phyloP scores from a whole-genome alignment of 352 stramenopile genomes.

The Plasmopara halstedii region DNA sequence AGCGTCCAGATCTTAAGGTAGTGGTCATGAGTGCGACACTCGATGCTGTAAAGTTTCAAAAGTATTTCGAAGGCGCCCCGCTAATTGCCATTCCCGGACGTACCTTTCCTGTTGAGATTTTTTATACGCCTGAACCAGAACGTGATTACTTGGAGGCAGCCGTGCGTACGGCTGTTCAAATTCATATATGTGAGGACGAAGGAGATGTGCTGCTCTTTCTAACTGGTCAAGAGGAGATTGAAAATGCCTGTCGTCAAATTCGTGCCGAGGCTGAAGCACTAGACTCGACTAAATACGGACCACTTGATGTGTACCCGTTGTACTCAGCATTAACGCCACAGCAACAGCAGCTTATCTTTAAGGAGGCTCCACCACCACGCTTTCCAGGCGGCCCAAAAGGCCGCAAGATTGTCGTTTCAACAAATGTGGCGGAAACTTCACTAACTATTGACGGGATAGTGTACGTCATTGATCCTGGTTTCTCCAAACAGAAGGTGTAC shows the following conservation, averaged over 20 bases:
- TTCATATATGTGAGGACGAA: constrained; percentile 95
- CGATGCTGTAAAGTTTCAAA: constrained; percentile 94
- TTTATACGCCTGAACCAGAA: constrained; percentile 96
- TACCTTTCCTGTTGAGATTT: constrained; percentile 97
- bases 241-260: constrained; percentile 92
- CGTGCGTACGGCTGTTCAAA: constrained; percentile 86
- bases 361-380: constrained; percentile 91
- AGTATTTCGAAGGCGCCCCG: constrained; percentile 93
- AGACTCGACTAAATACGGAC: constrained; percentile 92
- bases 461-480: constrained; percentile 99
- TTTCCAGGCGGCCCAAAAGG: constrained; percentile 78
- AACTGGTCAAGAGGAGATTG: constrained; percentile 98
- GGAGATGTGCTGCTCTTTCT: constrained; percentile 99
- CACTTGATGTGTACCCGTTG: constrained; percentile 91
- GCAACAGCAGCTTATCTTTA: constrained; percentile 99
- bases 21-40: constrained; percentile 99
- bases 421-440: constrained; percentile 99
- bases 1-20: constrained; percentile 94
- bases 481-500: constrained; percentile 99
- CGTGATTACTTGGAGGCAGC: constrained; percentile 97
- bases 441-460: constrained; percentile 99
- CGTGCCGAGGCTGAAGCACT: constrained; percentile 78
- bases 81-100: constrained; percentile 93
- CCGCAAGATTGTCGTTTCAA: constrained; percentile 97
- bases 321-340: constrained; percentile 98